Percentiles rank a stretch among this genome's conserved stretches.
These are phyloP conservation scores for Alternaria metachromatica DNA, from an alignment of 2,329 filamentous ascomycete species.

Conservation along the genomic window DNA sequence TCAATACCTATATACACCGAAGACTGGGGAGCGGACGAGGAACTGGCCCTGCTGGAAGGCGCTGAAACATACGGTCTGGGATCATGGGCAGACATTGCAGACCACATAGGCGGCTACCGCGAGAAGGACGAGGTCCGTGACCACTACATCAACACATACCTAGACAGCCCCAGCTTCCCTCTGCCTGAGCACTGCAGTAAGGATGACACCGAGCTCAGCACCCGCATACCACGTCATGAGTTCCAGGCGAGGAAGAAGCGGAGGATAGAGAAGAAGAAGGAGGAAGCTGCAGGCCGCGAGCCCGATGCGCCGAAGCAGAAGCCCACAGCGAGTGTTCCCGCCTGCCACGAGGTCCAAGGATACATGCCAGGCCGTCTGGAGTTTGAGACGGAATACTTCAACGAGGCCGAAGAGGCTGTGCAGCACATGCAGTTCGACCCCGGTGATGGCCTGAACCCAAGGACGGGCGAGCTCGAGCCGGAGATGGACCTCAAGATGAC, in stretches of 20 bases:
- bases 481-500: conserved; percentile 98
- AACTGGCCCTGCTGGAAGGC: conserved; percentile 89
- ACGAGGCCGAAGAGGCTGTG: conserved; percentile 96
- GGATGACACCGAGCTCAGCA: conserved; percentile 76
- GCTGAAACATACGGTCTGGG: conserved; percentile 95
- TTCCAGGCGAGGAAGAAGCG: conserved; percentile 94
- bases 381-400: conserved; percentile 97
- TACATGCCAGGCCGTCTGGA: conserved; percentile 98
- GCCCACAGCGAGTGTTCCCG: conserved; percentile 91
- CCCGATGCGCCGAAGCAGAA: conserved; percentile 91
- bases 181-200: conserved; percentile 86
- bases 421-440: conserved; percentile 99
- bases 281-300: conserved; percentile 82
- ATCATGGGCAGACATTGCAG: conserved; percentile 96
- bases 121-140: conserved; percentile 95
- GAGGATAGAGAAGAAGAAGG: conserved; percentile 89
- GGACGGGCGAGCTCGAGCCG: conserved; percentile 85
- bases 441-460: conserved; percentile 86
- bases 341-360: conserved; percentile 96
- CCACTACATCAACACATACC: conserved; percentile 88
- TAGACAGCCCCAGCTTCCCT: conserved; percentile 83
- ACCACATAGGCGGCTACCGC: conserved; percentile 95
- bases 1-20: conserved; percentile 94
- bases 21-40: conserved; percentile 97
- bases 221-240: conserved; percentile 84